These are phyloP conservation scores for Rubroshorea leprosula DNA, from an alignment of 345 rosid genomes.

Conservation along the genomic window DNA sequence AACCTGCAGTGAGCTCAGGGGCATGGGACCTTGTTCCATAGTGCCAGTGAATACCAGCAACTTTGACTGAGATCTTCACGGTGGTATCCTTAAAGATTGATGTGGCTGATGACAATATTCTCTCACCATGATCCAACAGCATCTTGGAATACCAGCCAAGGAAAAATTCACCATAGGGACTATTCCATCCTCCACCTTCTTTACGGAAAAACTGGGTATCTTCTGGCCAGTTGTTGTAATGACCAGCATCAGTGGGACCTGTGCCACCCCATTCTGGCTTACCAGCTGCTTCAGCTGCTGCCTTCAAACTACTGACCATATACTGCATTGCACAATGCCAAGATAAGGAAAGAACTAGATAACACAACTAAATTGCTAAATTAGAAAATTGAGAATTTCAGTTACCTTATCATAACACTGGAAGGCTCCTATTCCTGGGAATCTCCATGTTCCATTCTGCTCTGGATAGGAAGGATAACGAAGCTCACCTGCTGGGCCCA, in stretches of 20 bases:
- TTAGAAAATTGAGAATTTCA: not conserved
- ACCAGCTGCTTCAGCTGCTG: conserved; percentile 83
- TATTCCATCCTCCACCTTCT: conserved; percentile 84
- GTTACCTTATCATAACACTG: conserved; percentile 90
- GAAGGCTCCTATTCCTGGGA: conserved; percentile 98
- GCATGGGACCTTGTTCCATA: conserved; percentile 93
- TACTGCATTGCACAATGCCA: conserved; percentile 45
- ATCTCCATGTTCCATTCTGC: conserved; percentile 80
- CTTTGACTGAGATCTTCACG: conserved; percentile 74
- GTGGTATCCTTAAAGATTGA: conserved; percentile 39
- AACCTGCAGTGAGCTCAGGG: conserved; percentile 97
- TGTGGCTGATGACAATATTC: conserved; percentile 63
- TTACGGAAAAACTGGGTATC: conserved; percentile 77
- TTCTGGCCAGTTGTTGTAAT: conserved; percentile 95
- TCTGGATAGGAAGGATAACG: conserved; percentile 93
- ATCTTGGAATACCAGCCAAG: conserved; percentile 88
- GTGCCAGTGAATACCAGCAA: conserved; percentile 99
- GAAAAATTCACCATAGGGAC: conserved; percentile 82
- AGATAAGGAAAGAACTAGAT: conserved; percentile 1
- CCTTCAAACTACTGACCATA: conserved; percentile 70
- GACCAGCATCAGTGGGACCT: conserved; percentile 96
- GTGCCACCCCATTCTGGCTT: conserved; percentile 93
- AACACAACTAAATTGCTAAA: not conserved
- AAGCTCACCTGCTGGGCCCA: conserved; percentile 99
- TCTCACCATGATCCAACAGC: conserved; percentile 77